Conservation (phyloP, 2,329 filamentous ascomycete species). For the Phoma sp. region DNA sequence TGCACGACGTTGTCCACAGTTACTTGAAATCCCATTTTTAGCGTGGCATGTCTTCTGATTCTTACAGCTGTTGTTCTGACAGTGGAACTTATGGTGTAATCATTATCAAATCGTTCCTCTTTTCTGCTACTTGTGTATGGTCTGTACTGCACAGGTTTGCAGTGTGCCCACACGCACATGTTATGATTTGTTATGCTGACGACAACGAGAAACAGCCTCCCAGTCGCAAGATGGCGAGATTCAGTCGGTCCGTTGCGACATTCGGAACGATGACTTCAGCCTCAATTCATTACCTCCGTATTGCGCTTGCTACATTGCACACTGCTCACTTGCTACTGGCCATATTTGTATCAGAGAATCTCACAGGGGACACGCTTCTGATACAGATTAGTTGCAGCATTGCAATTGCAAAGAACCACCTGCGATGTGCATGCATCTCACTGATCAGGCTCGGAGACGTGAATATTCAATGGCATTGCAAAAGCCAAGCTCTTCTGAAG, state of each 20-base stretch:
- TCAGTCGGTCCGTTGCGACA: constrained; percentile 1
- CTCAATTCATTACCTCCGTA: not conserved
- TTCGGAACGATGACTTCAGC: not conserved
- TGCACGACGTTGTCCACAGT: constrained; percentile 26
- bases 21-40: constrained; percentile 21
- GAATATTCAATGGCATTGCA: no score
- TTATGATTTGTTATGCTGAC: constrained; percentile 15
- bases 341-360: no score
- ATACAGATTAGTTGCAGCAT: no score
- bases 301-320: no score
- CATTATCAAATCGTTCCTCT: constrained; percentile 9
- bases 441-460: no score
- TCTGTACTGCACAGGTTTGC: constrained; percentile 1
- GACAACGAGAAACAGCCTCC: constrained; percentile 8
- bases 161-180: constrained; percentile 4
- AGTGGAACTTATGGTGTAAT: constrained; percentile 26
- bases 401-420: no score
- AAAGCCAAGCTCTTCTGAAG: no score
- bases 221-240: constrained; percentile 14
- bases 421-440: no score
- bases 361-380: no score
- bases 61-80: constrained; percentile 4
- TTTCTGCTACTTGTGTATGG: not conserved
- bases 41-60: constrained; percentile 30
- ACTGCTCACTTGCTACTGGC: no score